Evolutionary conservation across 352 stramenopile species (phyloP), one percentile per base, ranked within the genome.

Genomic region (Pythium periplocum): DNA sequence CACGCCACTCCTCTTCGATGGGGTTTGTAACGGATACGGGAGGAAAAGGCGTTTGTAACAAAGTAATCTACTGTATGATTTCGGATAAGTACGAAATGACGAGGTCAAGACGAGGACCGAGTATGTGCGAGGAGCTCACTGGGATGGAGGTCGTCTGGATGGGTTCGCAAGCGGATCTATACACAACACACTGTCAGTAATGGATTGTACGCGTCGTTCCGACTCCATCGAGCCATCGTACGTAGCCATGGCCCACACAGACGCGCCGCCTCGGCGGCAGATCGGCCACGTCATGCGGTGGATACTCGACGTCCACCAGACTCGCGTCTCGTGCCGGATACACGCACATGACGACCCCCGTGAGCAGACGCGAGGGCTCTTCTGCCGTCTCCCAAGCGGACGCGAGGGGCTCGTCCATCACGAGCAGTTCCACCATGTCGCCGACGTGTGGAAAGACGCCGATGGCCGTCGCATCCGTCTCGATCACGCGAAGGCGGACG

Each of bases 181-280:
- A 34, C 6, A 49, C 6, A 30, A 51, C 34, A 7, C 4, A 55
- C 17, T 26, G 17, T 26, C 17, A 26, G 17, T 26, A 26, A 26
- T 26, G 17, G 0, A 26, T 26, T 0, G 17, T 0, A 26, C 17
- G 17, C 17, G 17, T 26, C 17, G 17, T 26, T 26, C 17, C 17
- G 17, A 26, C 17, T 26, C 17, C 17, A 26, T 26, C 17, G 17
- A 26, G 17, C 17, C 17, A n/a, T 71, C 70, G 42, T 44, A 85
- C 74, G 39, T 79, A 85, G 59, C 72, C 75, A 33, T 85, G 78
- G 55, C 75, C 54, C 32, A 85, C 64, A 41, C 78, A 74, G 7
- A 83, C 56, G 6, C 62, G 58, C 30, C 68, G 57, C 49, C 48
- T 55, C 11, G 64, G 57, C 4, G 4, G 34, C 39, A 41, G 33